Base-by-base conservation (phyloP, 345 rosid genomes). In the Brassica incana region DNA sequence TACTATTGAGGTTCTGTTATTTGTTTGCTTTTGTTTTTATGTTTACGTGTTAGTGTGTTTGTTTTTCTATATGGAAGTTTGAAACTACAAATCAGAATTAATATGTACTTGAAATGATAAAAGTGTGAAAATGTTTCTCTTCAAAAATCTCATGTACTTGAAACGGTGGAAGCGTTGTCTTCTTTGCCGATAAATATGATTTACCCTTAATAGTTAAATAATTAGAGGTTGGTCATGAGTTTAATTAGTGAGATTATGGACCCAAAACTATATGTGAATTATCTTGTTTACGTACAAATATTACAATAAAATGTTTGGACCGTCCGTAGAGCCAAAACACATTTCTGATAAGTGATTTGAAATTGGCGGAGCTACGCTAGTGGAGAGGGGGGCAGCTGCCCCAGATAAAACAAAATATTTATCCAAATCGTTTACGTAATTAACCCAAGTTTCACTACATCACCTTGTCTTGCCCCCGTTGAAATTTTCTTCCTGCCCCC, bases 321-420 rank as follows among this genome's bases (percentile, higher is more conserved):
- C 14, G 8, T 71, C 27, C 16, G 36, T 16, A 78, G 67, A 72
- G 20, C 36, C 38, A 72, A 72, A 65, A 54, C 48, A 65, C 15
- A 64, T 12, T 16, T 25, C 40, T 77, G 71, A 16, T 54, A 36
- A 71, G 81, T 78, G 76, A 54, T 71, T 16, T 5, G 67, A 52
- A 23, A 20, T 20, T 35, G 38, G 38, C 38, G 38, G 38, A 35
- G 38, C 38, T 0, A 35, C 38, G 38, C 0, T 35, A 35, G 38
- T 6, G 38, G 38, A 35, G 38, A 35, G 38, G 38, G 38, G 38
- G 38, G 38, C 6, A 35, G 38, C 38, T 35, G 38, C 0, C 38
- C 38, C 8, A 23, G 25, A 23, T 23, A 23, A 23, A 23, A 23
- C 25, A 23, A 23, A 23, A 23, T 23, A 23, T 23, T 35, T 35